Evolutionary conservation across 2,329 filamentous ascomycete genomes (phyloP), one percentile per base, ranked within the genome.

Genomic region (Xylaria hypoxylon): DNA sequence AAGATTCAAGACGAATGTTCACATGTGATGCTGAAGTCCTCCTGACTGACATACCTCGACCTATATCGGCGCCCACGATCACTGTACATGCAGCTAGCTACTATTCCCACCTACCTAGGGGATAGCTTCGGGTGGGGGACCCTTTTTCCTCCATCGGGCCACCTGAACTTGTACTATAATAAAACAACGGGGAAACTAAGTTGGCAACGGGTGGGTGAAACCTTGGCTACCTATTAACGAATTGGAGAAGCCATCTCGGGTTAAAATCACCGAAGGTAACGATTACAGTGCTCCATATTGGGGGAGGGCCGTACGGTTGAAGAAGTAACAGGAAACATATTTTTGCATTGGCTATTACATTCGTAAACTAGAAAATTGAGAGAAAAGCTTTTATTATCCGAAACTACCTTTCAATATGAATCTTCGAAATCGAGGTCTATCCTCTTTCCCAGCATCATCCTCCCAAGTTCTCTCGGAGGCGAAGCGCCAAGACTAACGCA

Each of bases 191-290:
- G 35, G 35, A 38, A 38, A 5, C 35, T 15, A 13, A 13, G 13
- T 13, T 15, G 35, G 35, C 11, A 38, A 4, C 35, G 35, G 35
- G 35, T 11, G 35, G 10, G 10, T 38, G 35, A 15, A 11, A 15
- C 8, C 35, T 15, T 38, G 4, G 35, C 35, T 38, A 38, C 35
- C 35, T 2, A 13, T 11, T 11, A 11, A 38, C 33, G 33, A 19
- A 22, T 51, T 44, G 48, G 48, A 31, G 45, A 42, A 42, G 52
- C 31, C 51, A 40, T 58, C 24, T 58, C 51, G 13, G 64, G 64
- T 62, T 19, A 66, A 66, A 62, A 66, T 63, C 59, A 31, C 59
- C 64, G 64, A 65, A 42, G 40, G 10, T 2, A 6, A 38, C 13
- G 7, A 47, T 22, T 53, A 51, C 22, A 7, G 17, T 28, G 28